These are phyloP conservation scores for Silene latifolia DNA, from an alignment of 148 eudicot species.

Conservation along the genomic window DNA sequence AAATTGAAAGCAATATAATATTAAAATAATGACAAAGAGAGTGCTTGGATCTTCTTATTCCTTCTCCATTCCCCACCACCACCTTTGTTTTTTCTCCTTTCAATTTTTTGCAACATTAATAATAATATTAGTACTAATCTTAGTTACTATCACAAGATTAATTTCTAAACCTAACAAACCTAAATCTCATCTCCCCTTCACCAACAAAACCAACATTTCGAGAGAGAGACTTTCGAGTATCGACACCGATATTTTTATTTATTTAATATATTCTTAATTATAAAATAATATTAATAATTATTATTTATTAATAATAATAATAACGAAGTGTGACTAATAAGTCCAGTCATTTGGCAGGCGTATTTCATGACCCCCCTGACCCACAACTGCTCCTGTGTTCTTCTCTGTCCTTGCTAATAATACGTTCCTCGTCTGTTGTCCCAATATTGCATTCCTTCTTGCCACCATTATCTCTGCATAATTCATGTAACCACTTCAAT, in stretches of 20 bases:
- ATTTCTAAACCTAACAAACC: conserved; percentile 21
- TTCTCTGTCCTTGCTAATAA: conserved; percentile 6
- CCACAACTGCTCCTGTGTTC: conserved; percentile 14
- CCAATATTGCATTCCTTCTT: conserved; percentile 36
- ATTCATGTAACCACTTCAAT: not conserved
- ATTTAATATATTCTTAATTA: too few species aligned
- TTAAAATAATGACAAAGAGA: not conserved
- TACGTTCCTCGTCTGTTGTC: conserved; percentile 29
- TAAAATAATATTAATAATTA: not conserved
- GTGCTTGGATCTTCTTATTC: conserved; percentile 13
- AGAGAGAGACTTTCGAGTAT: not conserved
- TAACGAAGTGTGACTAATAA: conserved; percentile 10
- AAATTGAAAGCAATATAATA: not conserved
- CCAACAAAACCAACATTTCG: conserved; percentile 15
- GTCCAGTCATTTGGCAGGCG: conserved; percentile 36
- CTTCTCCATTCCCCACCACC: conserved; percentile 18
- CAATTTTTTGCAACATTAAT: not conserved
- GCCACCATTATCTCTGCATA: conserved; percentile 39
- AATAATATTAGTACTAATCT: not conserved
- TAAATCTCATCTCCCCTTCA: conserved; percentile 12
- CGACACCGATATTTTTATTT: not conserved
- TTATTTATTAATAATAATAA: not conserved
- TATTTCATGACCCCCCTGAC: conserved; percentile 27
- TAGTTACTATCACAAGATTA: not conserved
- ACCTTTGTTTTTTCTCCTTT: conserved; percentile 5